A percentile compares a stretch with the other conserved stretches of the same genome.
Evolutionary conservation across 306 rosid genomes (phyloP).

Genomic region (Begonia fuchsioides): DNA sequence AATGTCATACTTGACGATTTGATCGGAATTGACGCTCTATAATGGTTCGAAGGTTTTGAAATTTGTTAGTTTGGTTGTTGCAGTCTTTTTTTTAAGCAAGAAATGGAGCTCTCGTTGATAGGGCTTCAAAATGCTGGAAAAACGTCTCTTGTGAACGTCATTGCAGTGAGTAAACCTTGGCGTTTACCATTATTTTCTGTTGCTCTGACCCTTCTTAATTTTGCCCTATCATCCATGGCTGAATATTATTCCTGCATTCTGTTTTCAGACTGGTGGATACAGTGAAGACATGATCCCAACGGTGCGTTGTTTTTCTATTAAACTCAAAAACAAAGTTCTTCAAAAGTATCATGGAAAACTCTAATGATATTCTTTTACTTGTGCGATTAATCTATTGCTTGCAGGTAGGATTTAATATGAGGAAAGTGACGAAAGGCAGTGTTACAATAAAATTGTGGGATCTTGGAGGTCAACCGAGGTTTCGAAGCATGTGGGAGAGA

Average conservation of each 20-base stretch:
- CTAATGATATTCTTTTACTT: too few relatives aligned
- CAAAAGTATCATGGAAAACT: too few relatives aligned
- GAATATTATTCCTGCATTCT: slow-evolving; percentile 10
- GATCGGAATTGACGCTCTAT: too few relatives aligned
- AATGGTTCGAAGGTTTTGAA: too few relatives aligned
- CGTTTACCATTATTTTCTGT: not conserved
- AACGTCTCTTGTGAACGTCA: slow-evolving; percentile 47
- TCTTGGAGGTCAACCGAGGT: slow-evolving; percentile 54
- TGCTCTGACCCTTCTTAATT: not conserved
- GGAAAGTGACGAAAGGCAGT: slow-evolving; percentile 42
- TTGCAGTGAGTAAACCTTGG: slow-evolving; percentile 30
- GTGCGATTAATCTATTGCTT: not conserved
- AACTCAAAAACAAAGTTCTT: not conserved
- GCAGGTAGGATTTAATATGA: slow-evolving; percentile 68
- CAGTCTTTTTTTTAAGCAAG: slow-evolving; percentile 51
- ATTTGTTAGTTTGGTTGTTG: not conserved
- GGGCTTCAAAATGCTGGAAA: slow-evolving; percentile 60
- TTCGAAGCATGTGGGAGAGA: slow-evolving; percentile 59
- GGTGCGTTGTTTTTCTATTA: slow-evolving; percentile 22
- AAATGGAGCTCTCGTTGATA: slow-evolving; percentile 50
- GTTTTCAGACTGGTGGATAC: slow-evolving; percentile 36
- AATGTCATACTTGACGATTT: too few relatives aligned
- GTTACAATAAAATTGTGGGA: slow-evolving; percentile 50
- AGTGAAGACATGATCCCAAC: slow-evolving; percentile 60
- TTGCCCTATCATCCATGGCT: slow-evolving; percentile 5